Conservation (phyloP, 2,329 filamentous ascomycete species). For the Colletotrichum chrysophilum region DNA sequence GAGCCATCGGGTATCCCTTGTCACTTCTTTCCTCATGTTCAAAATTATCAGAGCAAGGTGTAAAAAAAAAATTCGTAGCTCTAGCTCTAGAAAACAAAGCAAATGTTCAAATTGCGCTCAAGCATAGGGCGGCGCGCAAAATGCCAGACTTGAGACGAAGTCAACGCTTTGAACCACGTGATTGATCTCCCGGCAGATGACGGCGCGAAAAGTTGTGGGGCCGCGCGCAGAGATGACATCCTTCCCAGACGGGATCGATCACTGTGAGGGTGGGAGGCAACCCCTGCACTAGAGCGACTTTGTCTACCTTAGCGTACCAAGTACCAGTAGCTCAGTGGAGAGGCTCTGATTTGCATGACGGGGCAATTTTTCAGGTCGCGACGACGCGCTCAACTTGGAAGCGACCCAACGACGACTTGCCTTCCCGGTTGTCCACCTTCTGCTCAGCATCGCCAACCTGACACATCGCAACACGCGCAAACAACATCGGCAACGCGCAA, state of each 20-base stretch:
- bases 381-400: slow-evolving; percentile 15
- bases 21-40: background rate
- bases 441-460: background rate
- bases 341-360: slow-evolving; percentile 21
- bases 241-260: slow-evolving; percentile 7
- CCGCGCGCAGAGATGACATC: slow-evolving; percentile 15
- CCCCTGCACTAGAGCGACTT: slow-evolving; percentile 20
- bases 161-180: background rate
- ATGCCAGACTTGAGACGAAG: background rate
- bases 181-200: slow-evolving; percentile 11
- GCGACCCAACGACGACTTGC: background rate
- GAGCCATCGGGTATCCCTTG: background rate
- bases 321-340: slow-evolving; percentile 11
- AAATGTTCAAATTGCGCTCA: background rate
- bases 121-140: background rate
- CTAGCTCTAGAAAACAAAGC: background rate
- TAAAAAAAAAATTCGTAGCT: background rate
- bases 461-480: background rate
- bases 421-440: background rate
- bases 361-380: slow-evolving; percentile 24
- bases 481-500: background rate
- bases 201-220: slow-evolving; percentile 7
- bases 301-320: slow-evolving; percentile 1
- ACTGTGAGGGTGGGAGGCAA: slow-evolving; percentile 11
- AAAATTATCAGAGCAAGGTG: background rate